Evolutionary conservation across 2,329 filamentous ascomycete species (phyloP).

Genomic region (Bimuria novae-zelandiae): DNA sequence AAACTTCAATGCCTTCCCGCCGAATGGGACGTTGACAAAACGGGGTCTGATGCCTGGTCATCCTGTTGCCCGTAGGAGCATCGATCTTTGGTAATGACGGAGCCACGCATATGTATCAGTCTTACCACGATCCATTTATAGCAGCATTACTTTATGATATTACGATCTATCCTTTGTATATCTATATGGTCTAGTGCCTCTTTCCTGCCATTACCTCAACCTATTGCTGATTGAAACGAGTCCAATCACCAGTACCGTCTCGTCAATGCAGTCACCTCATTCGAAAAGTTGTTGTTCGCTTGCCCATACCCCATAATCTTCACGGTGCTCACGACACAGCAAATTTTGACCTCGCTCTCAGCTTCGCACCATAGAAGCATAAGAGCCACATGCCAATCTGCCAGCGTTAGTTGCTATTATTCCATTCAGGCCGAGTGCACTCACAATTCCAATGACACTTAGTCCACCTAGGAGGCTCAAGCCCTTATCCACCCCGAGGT

Average conservation of each 20-base stretch:
- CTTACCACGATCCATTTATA: too few species aligned
- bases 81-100: not conserved
- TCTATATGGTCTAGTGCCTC: too few species aligned
- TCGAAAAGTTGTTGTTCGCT: too few species aligned
- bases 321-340: conserved; percentile 10
- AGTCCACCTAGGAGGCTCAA: conserved; percentile 59
- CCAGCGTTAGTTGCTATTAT: not conserved
- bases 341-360: conserved; percentile 25
- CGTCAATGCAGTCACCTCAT: too few species aligned
- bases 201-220: too few species aligned
- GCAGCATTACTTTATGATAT: too few species aligned
- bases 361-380: conserved; percentile 20
- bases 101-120: not conserved
- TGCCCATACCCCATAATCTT: too few species aligned
- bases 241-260: too few species aligned
- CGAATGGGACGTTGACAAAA: not conserved
- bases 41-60: not conserved
- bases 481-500: conserved; percentile 62
- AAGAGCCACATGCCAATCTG: conserved; percentile 27
- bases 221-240: too few species aligned
- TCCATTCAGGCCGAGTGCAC: conserved; percentile 21
- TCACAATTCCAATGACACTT: conserved; percentile 49
- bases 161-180: too few species aligned
- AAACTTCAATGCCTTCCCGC: conserved; percentile 22
- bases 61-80: too few species aligned